These are phyloP conservation scores for Calonectria pteridis DNA, from an alignment of 2,329 filamentous ascomycete genomes.

Conservation along the genomic window DNA sequence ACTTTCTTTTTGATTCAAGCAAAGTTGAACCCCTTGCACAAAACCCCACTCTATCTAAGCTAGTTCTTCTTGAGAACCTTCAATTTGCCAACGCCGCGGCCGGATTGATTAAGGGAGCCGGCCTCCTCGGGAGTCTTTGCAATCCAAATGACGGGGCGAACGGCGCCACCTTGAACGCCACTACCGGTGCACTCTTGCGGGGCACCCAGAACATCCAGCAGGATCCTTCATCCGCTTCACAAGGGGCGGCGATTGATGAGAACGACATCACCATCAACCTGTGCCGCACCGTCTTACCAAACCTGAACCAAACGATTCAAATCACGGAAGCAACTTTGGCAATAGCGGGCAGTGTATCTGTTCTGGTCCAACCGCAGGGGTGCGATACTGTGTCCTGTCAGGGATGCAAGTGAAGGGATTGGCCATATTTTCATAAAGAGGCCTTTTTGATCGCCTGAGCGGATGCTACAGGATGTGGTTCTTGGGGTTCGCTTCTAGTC, in stretches of 20 bases:
- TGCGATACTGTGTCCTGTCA: background rate
- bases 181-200: background rate
- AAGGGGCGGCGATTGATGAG: background rate
- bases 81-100: too few relatives aligned
- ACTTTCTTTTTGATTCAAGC: too few relatives aligned
- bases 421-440: background rate
- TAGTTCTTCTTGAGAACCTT: too few relatives aligned
- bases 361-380: background rate
- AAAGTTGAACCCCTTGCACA: too few relatives aligned
- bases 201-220: too few relatives aligned
- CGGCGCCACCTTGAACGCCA: background rate
- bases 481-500: background rate
- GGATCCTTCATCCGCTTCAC: too few relatives aligned
- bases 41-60: too few relatives aligned
- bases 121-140: background rate
- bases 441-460: background rate
- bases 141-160: background rate
- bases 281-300: background rate
- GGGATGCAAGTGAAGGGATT: too few relatives aligned
- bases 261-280: background rate
- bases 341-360: background rate
- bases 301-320: background rate
- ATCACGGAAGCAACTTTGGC: background rate
- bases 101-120: too few relatives aligned
- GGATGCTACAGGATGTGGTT: background rate